These are phyloP conservation scores for Ceratocystis variospora DNA, from an alignment of 2,329 filamentous ascomycete genomes.

Conservation along the genomic window DNA sequence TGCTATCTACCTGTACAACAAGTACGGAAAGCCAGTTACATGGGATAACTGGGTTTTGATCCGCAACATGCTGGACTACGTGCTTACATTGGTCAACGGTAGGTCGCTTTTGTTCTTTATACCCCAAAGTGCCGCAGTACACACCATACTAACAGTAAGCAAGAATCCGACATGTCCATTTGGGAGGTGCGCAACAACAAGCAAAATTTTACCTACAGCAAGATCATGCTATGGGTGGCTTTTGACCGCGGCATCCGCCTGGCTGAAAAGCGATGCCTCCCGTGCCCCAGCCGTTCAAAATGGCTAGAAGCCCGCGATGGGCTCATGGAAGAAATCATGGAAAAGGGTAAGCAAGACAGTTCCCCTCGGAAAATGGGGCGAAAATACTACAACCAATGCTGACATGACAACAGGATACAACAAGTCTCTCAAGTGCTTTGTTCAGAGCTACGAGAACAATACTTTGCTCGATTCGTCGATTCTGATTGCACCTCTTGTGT, in stretches of 20 bases:
- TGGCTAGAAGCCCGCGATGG: constrained; percentile 55
- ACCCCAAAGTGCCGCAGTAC: neutral
- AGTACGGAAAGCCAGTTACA: constrained; percentile 60
- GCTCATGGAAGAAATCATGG: constrained; percentile 64
- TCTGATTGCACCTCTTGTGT: constrained; percentile 63
- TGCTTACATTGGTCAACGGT: constrained; percentile 51
- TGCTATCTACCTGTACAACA: constrained; percentile 64
- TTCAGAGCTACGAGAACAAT: constrained; percentile 61
- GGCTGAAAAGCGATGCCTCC: constrained; percentile 60
- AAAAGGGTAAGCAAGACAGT: constrained; percentile 35
- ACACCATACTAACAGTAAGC: constrained; percentile 15
- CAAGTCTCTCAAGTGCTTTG: constrained; percentile 51
- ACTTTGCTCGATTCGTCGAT: constrained; percentile 61
- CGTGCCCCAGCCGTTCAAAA: constrained; percentile 52
- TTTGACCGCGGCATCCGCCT: constrained; percentile 62
- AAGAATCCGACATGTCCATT: constrained; percentile 64
- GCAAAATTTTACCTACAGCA: constrained; percentile 69
- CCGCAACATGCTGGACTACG: constrained; percentile 57
- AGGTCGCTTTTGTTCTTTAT: constrained; percentile 20
- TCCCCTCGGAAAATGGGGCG: neutral
- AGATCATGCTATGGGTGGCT: constrained; percentile 72
- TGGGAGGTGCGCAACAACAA: constrained; percentile 67
- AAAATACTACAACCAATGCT: neutral
- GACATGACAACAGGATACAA: constrained; percentile 44
- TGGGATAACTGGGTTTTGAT: constrained; percentile 66